These are phyloP conservation scores for Thuidium tamariscinum DNA, from an alignment of 225 moss, liverwort and hornwort species.

Conservation along the genomic window DNA sequence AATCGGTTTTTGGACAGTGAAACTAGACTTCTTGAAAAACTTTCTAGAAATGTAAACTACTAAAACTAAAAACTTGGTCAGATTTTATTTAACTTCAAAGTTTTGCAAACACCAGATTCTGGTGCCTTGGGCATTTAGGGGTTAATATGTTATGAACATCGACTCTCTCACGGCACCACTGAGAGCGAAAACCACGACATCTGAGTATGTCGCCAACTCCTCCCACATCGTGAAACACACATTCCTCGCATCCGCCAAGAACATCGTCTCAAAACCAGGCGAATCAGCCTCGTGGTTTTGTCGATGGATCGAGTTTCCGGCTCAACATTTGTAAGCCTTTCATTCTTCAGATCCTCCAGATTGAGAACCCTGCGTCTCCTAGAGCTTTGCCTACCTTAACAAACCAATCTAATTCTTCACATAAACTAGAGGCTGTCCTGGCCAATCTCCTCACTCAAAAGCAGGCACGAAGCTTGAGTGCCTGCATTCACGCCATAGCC, in stretches of 20 bases:
- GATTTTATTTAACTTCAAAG: no score
- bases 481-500: background rate
- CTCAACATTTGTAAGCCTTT: background rate
- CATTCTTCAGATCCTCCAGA: background rate
- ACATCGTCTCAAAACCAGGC: background rate
- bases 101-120: no score
- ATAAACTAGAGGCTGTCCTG: background rate
- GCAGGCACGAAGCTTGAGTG: no score
- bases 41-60: no score
- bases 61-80: no score
- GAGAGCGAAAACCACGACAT: background rate
- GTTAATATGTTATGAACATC: background rate
- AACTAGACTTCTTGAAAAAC: no score
- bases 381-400: background rate
- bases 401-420: no score
- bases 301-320: background rate
- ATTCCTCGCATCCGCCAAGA: background rate
- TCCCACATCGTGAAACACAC: background rate
- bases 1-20: no score
- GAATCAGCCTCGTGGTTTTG: background rate
- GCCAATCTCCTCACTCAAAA: background rate
- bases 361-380: background rate
- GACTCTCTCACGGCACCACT: background rate
- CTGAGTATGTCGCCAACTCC: background rate
- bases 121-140: no score